Percentiles rank a stretch among this genome's conserved stretches.
Evolutionary conservation across 2,329 filamentous ascomycete species (phyloP).

Genomic region (Hysterium pulicare): DNA sequence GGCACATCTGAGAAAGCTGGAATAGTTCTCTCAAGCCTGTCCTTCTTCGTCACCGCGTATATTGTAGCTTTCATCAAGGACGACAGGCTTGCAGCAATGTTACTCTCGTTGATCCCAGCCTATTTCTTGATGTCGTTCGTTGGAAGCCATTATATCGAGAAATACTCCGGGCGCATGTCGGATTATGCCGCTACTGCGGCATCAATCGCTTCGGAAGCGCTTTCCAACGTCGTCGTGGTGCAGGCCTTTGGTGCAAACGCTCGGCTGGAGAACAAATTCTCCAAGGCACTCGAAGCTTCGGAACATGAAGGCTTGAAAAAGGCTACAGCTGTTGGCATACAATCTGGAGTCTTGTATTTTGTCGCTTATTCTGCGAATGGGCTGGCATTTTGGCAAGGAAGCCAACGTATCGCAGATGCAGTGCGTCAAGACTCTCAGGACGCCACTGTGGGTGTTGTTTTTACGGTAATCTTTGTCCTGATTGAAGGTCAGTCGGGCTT

Average conservation of each 20-base stretch:
- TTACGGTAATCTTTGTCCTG: slow-evolving; percentile 55
- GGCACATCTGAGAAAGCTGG: slow-evolving; percentile 71
- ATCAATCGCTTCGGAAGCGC: slow-evolving; percentile 60
- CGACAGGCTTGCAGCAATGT: slow-evolving; percentile 59
- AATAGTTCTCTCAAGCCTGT: slow-evolving; percentile 58
- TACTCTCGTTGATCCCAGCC: slow-evolving; percentile 61
- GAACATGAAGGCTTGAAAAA: slow-evolving; percentile 57
- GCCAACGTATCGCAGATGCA: slow-evolving; percentile 45
- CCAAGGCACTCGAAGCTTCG: slow-evolving; percentile 49
- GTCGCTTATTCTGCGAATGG: slow-evolving; percentile 66
- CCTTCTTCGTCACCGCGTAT: slow-evolving; percentile 66
- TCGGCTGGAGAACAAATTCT: slow-evolving; percentile 59
- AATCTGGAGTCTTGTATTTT: slow-evolving; percentile 63
- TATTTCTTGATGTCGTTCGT: slow-evolving; percentile 59
- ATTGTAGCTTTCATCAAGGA: slow-evolving; percentile 66
- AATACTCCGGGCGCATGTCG: slow-evolving; percentile 49
- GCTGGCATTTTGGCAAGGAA: slow-evolving; percentile 66
- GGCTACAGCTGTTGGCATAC: slow-evolving; percentile 53
- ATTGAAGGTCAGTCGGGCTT: slow-evolving; percentile 43
- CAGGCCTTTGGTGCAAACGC: slow-evolving; percentile 61
- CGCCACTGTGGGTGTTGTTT: slow-evolving; percentile 46
- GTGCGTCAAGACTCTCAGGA: slow-evolving; percentile 27
- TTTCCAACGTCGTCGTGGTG: slow-evolving; percentile 60
- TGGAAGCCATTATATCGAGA: slow-evolving; percentile 54
- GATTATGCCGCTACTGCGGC: slow-evolving; percentile 56